Base-by-base conservation (phyloP, 371 early-diverging fungal species). In the Lichtheimia ornata region DNA sequence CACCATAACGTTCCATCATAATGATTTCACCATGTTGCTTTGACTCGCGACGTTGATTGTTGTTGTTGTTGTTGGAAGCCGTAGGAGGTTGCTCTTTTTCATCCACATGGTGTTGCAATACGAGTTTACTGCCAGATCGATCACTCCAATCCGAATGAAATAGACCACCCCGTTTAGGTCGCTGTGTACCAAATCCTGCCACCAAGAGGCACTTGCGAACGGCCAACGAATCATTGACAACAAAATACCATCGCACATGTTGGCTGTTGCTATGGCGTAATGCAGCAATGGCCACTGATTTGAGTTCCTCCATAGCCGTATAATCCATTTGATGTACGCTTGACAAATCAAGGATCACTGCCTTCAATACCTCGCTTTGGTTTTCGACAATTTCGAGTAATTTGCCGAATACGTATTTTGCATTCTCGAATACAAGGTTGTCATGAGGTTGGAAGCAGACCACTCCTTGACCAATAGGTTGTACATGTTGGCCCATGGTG, bases 311-410 rank as follows among this genome's bases (percentile, higher is more conserved):
- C 54, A 89, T 68, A 25, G 92, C 94, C 2, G 94, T 88, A 30
- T 86, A 83, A 59, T 95, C 96, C 65, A 94, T 82, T 40, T 81
- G 74, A 59, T 90, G 90, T 12, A 94, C 94, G 12, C 87, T 87
- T 0, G 89, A 79, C 50, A 95, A 81, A 66, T 94, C 94, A 13
- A 95, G 76, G 17, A 95, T 70, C 20, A 95, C 64, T 0, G 94
- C 88, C 5, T 84, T 77, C 13, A 93, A 71, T 88, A 75, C 85
- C 2, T 91, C 24, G 69, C 50, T 0, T 50, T 59, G 67, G 1
- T 66, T 66, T 53, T 35, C 30, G 25, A 22, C 53, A 0, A 76
- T 76, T 4, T 49, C 57, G 1, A 69, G 22, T 1, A 81, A 69
- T 61, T 79, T 80, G 45, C 72, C 70, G 64, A 79, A 71, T 42